Evolutionary conservation across 1,284 basidiomycete genomes (phyloP), one percentile per base, ranked within the genome.

Genomic region (Gomphus bonarii): DNA sequence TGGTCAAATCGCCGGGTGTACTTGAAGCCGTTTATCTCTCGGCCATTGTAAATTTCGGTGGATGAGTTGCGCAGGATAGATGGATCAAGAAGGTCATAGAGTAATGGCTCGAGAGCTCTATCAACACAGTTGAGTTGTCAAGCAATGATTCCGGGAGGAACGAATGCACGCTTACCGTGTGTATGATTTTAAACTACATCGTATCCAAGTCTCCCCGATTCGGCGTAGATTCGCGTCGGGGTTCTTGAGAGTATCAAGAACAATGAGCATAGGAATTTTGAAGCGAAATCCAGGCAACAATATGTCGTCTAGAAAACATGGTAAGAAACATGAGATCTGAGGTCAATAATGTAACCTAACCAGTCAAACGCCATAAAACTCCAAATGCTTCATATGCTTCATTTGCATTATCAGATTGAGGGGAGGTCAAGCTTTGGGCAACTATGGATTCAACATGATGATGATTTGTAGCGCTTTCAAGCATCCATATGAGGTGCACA

Each of bases 171-270:
- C 75, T 54, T 68, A 93, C 91, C 92, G 80, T 58, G 91, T 74
- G 68, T 94, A 95, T 0, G 91, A 94, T 65, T 85, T 87, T n/a
- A 95, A 75, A 65, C 85, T 93, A 65, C 89, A 92, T 31, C 93
- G 80, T 87, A 97, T 92, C 94, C 94, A 97, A 0, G 92, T 93
- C 68, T 97, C 94, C 6, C 88, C 89, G 38, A 88, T 76, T 8
- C 91, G 79, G 31, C 86, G 82, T 16, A 88, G 69, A 57, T 74
- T 73, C 1, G 91, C 85, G 64, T 92, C 84, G 18, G 85, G 82
- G 54, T 77, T 84, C 64, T 84, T 85, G 40, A 98, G 71, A 0
- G 84, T 82, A 66, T 97, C 93, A 43, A 99, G 72, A 12, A 97
- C 81, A 50, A 87, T 81, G 74, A 94, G 85, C 78, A 98, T 79